Percentiles rank a stretch among this genome's conserved stretches.
These are phyloP conservation scores for Trichocomaceae sp. DNA, from an alignment of 2,329 filamentous ascomycete genomes.

Conservation along the genomic window DNA sequence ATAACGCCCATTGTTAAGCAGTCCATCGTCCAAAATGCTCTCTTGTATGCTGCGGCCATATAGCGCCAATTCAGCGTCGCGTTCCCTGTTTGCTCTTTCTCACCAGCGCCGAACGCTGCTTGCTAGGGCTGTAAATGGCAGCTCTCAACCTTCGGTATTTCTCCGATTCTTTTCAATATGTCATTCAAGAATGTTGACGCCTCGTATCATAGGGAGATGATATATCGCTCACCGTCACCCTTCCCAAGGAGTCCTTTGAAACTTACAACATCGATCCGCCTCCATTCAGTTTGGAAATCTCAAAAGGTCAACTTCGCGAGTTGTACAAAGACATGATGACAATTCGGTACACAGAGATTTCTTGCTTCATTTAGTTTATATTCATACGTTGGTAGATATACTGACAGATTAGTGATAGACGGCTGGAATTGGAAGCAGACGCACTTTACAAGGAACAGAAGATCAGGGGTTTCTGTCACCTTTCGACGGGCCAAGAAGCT, in stretches of 20 bases:
- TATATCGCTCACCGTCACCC: conserved; percentile 75
- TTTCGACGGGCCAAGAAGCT: conserved; percentile 94
- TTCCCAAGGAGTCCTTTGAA: conserved; percentile 95
- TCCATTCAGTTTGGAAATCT: conserved; percentile 77
- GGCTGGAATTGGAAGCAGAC: conserved; percentile 97
- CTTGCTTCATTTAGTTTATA: not conserved
- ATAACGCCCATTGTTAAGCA: not conserved
- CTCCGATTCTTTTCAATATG: not conserved
- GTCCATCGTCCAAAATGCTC: not conserved
- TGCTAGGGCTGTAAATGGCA: not conserved
- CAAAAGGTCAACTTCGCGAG: conserved; percentile 90
- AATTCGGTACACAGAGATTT: conserved; percentile 58
- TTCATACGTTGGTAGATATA: not conserved
- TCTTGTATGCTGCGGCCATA: not conserved
- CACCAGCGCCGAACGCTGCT: not conserved
- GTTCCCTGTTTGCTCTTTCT: not conserved
- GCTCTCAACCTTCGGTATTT: conserved; percentile 1
- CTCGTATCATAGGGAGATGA: conserved; percentile 64
- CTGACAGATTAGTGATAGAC: conserved; percentile 48
- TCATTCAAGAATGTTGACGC: not conserved
- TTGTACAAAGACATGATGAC: conserved; percentile 96
- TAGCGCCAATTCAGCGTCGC: not conserved
- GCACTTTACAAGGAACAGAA: conserved; percentile 98
- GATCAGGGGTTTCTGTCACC: conserved; percentile 95
- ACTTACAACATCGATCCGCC: conserved; percentile 95